Conservation (phyloP, 371 early-diverging fungal species). For the Globomyces sp. region DNA sequence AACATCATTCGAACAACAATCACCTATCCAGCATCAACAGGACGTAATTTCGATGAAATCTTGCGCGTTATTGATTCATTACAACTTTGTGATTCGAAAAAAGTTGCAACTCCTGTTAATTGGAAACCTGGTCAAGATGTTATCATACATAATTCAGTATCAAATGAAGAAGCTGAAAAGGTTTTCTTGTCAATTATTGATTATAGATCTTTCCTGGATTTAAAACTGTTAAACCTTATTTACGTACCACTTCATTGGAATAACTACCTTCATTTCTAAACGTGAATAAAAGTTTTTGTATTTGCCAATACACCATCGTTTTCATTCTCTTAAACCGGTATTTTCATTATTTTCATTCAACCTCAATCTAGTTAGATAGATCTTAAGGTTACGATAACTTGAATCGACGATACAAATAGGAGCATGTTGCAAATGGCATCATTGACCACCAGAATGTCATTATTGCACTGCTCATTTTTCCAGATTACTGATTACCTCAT, state of each 20-base stretch:
- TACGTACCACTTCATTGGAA: slow-evolving; percentile 53
- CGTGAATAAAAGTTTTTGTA: slow-evolving; percentile 4
- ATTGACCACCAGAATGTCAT: too few relatives aligned
- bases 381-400: too few relatives aligned
- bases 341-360: too few relatives aligned
- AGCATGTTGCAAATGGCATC: too few relatives aligned
- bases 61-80: slow-evolving; percentile 89
- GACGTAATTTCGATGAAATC: slow-evolving; percentile 95
- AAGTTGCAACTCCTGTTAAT: slow-evolving; percentile 92
- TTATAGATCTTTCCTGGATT: slow-evolving; percentile 73
- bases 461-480: too few relatives aligned
- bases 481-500: too few relatives aligned
- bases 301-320: too few relatives aligned
- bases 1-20: slow-evolving; percentile 86
- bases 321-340: too few relatives aligned
- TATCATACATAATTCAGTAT: slow-evolving; percentile 85
- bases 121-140: slow-evolving; percentile 82
- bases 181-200: background rate
- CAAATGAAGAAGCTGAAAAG: slow-evolving; percentile 61
- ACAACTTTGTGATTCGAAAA: slow-evolving; percentile 81
- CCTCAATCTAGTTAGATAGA: too few relatives aligned
- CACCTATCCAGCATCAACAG: slow-evolving; percentile 77
- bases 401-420: too few relatives aligned
- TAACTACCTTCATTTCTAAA: background rate
- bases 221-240: slow-evolving; percentile 79